A percentile compares a stretch with the other conserved stretches of the same genome.
Evolutionary conservation across 1,284 basidiomycete genomes (phyloP).

Genomic region (Testicularia cyperi): DNA sequence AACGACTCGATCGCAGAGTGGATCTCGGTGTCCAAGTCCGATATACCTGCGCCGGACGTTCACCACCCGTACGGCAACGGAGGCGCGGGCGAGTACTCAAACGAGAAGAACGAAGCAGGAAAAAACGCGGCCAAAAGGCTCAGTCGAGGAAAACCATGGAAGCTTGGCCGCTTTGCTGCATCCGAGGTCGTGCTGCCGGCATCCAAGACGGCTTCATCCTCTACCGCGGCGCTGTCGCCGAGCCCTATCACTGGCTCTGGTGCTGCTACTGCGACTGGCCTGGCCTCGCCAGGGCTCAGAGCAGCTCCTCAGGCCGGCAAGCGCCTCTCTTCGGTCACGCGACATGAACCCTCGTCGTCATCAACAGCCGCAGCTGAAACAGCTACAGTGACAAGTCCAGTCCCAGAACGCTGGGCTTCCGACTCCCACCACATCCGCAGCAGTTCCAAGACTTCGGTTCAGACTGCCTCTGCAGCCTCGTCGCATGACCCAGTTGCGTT

Average conservation of each 20-base stretch:
- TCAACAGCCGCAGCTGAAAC: neutral
- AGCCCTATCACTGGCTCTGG: too few species aligned
- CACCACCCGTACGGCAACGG: constrained; percentile 24
- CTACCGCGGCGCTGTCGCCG: neutral
- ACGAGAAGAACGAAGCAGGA: constrained; percentile 10
- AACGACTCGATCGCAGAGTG: constrained; percentile 35
- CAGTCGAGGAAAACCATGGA: constrained; percentile 17
- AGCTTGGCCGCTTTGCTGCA: constrained; percentile 21
- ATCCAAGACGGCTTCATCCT: neutral
- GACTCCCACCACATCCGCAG: neutral
- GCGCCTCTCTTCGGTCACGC: neutral
- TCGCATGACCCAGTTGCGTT: constrained; percentile 2
- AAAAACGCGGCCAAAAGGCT: constrained; percentile 11
- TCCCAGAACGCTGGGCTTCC: too few species aligned
- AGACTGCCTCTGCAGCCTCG: constrained; percentile 1
- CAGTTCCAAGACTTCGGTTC: neutral
- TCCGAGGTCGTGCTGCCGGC: constrained; percentile 19
- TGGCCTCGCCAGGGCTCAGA: too few species aligned
- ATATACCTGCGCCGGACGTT: constrained; percentile 10
- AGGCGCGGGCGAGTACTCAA: constrained; percentile 25
- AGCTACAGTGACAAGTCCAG: too few species aligned
- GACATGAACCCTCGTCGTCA: neutral
- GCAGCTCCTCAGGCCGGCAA: neutral
- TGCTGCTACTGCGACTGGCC: too few species aligned
- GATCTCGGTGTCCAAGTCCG: constrained; percentile 32